These are phyloP conservation scores for Ilyonectria sp. DNA, from an alignment of 2,329 filamentous ascomycete species.

Conservation along the genomic window DNA sequence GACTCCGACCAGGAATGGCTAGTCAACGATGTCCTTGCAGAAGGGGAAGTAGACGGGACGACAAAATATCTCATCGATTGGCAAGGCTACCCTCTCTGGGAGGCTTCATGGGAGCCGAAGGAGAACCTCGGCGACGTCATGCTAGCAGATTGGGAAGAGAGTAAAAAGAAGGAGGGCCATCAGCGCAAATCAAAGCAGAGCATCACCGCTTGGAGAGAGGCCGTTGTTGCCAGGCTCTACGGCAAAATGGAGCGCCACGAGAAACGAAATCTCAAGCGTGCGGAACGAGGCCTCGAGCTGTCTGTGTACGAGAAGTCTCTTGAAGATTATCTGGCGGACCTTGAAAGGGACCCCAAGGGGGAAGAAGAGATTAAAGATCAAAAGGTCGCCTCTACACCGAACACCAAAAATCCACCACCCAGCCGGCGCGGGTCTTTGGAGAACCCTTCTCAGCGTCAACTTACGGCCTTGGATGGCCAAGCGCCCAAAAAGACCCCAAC, in stretches of 20 bases:
- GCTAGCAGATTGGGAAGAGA: conserved; percentile 60
- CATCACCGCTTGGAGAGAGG: conserved; percentile 55
- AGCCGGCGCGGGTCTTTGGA: neutral
- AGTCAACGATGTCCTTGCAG: conserved; percentile 67
- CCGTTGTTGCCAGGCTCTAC: conserved; percentile 45
- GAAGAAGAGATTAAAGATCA: conserved; percentile 27
- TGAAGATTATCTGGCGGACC: conserved; percentile 42
- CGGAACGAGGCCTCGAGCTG: conserved; percentile 52
- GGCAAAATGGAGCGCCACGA: conserved; percentile 56
- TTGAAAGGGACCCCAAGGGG: conserved; percentile 31
- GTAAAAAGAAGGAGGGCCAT: conserved; percentile 54
- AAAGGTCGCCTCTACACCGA: neutral
- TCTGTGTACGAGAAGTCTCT: conserved; percentile 40
- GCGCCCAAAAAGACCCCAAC: neutral
- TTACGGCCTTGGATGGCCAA: neutral
- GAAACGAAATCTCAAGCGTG: conserved; percentile 62
- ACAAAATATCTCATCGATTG: conserved; percentile 56
- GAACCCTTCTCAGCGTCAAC: neutral
- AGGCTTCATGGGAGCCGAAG: conserved; percentile 66
- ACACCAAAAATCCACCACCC: neutral
- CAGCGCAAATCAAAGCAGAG: conserved; percentile 56
- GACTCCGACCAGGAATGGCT: conserved; percentile 63
- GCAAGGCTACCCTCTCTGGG: conserved; percentile 53
- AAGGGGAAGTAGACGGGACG: conserved; percentile 52
- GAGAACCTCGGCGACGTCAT: conserved; percentile 59